Evolutionary conservation across 2,329 filamentous ascomycete species (phyloP), one percentile per base, ranked within the genome.

Genomic region (Clarireedia monteithiana): DNA sequence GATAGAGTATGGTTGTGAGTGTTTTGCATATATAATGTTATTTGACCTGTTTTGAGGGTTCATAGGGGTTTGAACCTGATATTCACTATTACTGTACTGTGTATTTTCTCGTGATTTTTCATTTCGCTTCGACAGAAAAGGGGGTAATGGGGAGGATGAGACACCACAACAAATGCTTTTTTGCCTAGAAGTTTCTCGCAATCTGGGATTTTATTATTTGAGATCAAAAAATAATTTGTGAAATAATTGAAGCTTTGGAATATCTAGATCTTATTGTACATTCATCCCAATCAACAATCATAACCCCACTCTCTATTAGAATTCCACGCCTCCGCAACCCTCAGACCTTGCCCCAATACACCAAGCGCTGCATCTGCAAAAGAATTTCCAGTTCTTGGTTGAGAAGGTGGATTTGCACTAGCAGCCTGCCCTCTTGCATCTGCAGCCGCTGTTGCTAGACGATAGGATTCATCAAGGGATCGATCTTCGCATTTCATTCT

Each of bases 401-500:
- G 9, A 15, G 30, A 20, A 57, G 63, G 1, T 58, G 59, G 7
- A 48, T 44, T 17, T 55, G 56, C 27, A 12, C n/a, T 26, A 58
- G 58, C 15, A 49, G 27, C 17, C 46, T 52, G 40, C 6, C 63
- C 60, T 47, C 63, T 62, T 27, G 56, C 50, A 62, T 64, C 60
- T 3, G 60, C 61, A 55, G 73, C 64, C 57, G 76, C 70, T 51
- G 74, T 71, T 5, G 68, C 68, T 20, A 72, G 64, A 38, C 84
- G 73, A 63, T 87, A 83, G 9, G 74, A 73, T 61, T 82, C 79
- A 39, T 79, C 78, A 15, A 87, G 72, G 23, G 74, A 72, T 3
- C 76, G 76, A 64, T 83, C 77, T 39, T 77, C 75, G 46, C 53
- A 60, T 4, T 56, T 53, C 53, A 66, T 60, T 57, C 80, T 77